These are phyloP conservation scores for Colletotrichum noveboracense DNA, from an alignment of 2,329 filamentous ascomycete species.

Conservation along the genomic window DNA sequence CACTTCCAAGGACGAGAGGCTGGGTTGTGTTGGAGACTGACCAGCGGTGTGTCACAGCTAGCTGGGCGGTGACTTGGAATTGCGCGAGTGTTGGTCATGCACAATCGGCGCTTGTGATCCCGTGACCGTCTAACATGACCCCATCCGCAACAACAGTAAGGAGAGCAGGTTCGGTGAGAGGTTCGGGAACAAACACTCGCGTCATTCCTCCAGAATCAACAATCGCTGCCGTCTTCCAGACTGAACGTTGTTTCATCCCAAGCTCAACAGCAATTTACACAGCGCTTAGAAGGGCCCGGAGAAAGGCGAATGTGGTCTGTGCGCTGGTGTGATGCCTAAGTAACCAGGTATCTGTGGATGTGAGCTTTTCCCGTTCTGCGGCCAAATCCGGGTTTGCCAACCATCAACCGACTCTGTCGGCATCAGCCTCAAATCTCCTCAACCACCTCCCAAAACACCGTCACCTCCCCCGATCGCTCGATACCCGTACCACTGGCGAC, in stretches of 20 bases:
- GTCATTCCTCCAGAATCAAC: not conserved
- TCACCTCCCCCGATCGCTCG: conserved; percentile 2
- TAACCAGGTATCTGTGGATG: conserved; percentile 18
- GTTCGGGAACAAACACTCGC: not conserved
- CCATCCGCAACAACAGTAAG: not conserved
- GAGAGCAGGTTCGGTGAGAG: not conserved
- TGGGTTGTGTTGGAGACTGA: not conserved
- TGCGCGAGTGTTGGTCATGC: conserved; percentile 8
- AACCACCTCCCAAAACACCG: not conserved
- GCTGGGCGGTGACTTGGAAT: not conserved
- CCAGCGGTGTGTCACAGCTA: conserved; percentile 17
- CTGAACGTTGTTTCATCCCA: conserved; percentile 3
- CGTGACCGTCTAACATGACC: not conserved
- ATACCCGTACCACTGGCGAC: conserved; percentile 27
- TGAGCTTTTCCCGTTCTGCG: conserved; percentile 39
- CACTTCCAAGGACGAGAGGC: conserved; percentile 7
- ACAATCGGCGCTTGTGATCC: conserved; percentile 1
- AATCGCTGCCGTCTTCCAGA: not conserved
- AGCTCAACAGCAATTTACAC: not conserved
- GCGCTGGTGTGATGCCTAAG: conserved; percentile 4
- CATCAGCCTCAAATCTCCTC: conserved; percentile 21
- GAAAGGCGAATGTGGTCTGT: conserved; percentile 3
- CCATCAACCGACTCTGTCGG: conserved; percentile 36
- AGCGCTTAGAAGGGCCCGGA: not conserved
- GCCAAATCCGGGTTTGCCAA: conserved; percentile 39